phyloP scores from a whole-genome alignment of 495 filamentous ascomycete genomes.

The Tetracladium marchalianum region DNA sequence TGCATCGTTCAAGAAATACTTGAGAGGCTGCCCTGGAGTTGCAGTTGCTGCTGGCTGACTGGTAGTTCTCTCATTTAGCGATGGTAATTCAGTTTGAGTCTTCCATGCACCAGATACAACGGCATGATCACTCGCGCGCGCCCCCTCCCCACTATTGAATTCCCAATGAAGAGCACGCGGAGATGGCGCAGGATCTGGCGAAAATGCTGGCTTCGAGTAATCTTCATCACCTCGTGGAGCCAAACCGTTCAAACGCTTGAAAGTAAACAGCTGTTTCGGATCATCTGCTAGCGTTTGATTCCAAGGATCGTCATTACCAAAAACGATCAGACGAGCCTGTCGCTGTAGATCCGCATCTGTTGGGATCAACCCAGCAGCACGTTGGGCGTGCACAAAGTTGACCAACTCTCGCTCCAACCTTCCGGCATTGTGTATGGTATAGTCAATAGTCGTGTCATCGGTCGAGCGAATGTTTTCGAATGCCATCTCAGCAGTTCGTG shows the following conservation, averaged over 20 bases:
- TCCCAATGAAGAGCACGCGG: conserved; percentile 14
- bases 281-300: conserved; percentile 67
- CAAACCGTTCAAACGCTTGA: conserved; percentile 22
- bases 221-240: conserved; percentile 10
- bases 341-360: conserved; percentile 53
- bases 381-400: conserved; percentile 40
- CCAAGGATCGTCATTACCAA: conserved; percentile 56
- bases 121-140: no score
- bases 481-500: conserved; percentile 30
- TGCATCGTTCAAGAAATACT: conserved; percentile 37
- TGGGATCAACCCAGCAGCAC: conserved; percentile 39
- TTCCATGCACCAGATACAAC: no score
- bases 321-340: conserved; percentile 54
- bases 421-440: conserved; percentile 39
- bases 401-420: conserved; percentile 51
- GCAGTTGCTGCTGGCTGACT: conserved; percentile 15
- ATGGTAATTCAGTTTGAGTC: no score
- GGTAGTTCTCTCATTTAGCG: no score
- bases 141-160: not conserved
- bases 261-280: conserved; percentile 42
- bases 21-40: conserved; percentile 20
- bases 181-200: not conserved
- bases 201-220: conserved; percentile 5
- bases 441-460: conserved; percentile 40
- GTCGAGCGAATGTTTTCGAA: conserved; percentile 34